phyloP scores from a whole-genome alignment of 2,329 filamentous ascomycete species.

The Clarireedia hainanense region DNA sequence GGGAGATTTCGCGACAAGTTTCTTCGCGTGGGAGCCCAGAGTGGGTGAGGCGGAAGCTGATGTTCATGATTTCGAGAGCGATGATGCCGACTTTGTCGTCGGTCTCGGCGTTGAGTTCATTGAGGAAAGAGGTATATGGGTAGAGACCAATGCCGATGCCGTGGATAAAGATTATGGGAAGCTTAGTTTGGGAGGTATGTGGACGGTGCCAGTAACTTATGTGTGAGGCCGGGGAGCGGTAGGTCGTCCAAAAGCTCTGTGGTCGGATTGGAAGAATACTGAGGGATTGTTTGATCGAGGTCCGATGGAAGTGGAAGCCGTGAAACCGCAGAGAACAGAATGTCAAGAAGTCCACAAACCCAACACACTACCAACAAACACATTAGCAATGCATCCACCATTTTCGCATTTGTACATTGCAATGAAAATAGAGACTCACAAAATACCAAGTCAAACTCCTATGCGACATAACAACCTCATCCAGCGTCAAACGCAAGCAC shows the following conservation, averaged over 20 bases:
- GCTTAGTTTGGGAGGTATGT: constrained; percentile 48
- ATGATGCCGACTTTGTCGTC: constrained; percentile 49
- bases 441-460: constrained; percentile 50
- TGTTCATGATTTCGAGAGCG: constrained; percentile 49
- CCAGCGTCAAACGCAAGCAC: constrained; percentile 48
- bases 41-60: constrained; percentile 49
- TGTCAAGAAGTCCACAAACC: constrained; percentile 30
- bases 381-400: neutral
- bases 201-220: constrained; percentile 53
- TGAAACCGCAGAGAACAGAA: constrained; percentile 33
- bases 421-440: constrained; percentile 31
- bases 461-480: constrained; percentile 49
- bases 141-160: constrained; percentile 55
- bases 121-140: constrained; percentile 47
- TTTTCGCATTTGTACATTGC: neutral
- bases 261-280: constrained; percentile 47
- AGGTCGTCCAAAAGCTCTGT: constrained; percentile 37
- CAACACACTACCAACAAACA: constrained; percentile 22
- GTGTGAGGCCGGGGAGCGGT: constrained; percentile 38
- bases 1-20: constrained; percentile 43
- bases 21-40: constrained; percentile 39
- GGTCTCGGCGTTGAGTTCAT: constrained; percentile 38
- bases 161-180: constrained; percentile 55
- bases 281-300: constrained; percentile 34
- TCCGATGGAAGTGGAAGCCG: constrained; percentile 42